Base-by-base conservation (phyloP, 495 filamentous ascomycete species). In the Penicillium turbatum region DNA sequence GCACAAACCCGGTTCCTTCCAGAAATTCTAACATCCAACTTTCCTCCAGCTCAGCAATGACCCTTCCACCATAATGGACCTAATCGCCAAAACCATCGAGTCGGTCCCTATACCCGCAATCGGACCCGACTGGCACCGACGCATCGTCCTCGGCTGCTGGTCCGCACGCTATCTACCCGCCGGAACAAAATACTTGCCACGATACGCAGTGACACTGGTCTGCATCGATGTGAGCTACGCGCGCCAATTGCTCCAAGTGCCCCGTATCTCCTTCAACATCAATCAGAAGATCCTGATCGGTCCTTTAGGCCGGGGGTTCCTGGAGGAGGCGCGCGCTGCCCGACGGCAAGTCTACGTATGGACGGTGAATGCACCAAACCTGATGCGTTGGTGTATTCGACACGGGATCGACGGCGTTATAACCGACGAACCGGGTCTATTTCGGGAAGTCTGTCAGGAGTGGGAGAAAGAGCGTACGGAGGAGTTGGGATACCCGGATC, bases 81-180 rank as follows among this genome's bases (percentile, higher is more conserved):
- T 79, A 12, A 82, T 87, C 12, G 83, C 82, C 5, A 60, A 82
- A 36, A 83, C 85, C 0, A 74, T 95, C 29, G 65, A 65, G 11
- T 74, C 72, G 2, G 81, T 85, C 0, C 60, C 70, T 9, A 62
- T 66, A 7, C 50, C 55, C 16, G 54, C 77, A n/a, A 59, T 62
- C 42, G 68, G 24, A 52, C 68, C 34, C 57, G 74, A 58, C 76
- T 96, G 92, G 92, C 71, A 74, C 13, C 67, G 84, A 41, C 81
- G 92, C 27, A 72, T 96, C 24, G 67, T 91, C 2, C 76, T 95
- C 1, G 92, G 92, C 13, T 84, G 80, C 57, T 97, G 92, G 92
- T 82, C 82, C 24, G 84, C 80, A 15, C 77, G 79, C 61, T 92
- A 82, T 68, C 62, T 92, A 15, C 77, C 82, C 7, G 69, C 82